Conservation (phyloP, 2,329 filamentous ascomycete genomes). For the Alternaria conjuncta region DNA sequence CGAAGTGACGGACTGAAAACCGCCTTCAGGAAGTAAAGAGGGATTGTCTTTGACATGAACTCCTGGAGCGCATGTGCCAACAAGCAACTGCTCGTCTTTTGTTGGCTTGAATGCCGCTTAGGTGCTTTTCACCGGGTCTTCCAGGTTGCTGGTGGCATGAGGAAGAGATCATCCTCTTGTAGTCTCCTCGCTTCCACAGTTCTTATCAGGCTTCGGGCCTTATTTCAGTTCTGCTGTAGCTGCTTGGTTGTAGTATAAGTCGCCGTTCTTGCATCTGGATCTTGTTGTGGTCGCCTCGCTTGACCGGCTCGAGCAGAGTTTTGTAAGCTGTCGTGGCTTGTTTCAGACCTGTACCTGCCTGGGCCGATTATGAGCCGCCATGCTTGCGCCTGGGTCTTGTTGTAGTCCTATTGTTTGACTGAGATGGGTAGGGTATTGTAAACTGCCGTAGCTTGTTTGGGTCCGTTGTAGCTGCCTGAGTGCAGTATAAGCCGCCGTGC, state of each 20-base stretch:
- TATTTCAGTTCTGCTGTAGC: neutral
- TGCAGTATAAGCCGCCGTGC: neutral
- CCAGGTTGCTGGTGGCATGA: neutral
- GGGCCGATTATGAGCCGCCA: no score
- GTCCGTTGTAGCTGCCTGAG: neutral
- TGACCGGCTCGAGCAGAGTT: neutral
- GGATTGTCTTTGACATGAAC: neutral
- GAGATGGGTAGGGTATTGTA: no score
- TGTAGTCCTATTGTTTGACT: no score
- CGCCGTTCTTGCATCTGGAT: neutral
- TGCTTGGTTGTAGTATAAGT: neutral
- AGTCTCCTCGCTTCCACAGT: neutral
- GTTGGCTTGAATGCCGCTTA: neutral
- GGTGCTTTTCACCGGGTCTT: neutral
- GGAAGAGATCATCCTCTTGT: neutral
- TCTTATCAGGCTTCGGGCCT: neutral
- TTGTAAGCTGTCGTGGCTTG: neutral
- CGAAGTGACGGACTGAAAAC: neutral
- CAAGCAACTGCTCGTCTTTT: neutral
- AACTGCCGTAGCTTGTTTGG: no score
- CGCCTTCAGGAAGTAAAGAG: neutral
- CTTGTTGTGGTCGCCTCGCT: neutral
- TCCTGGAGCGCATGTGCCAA: neutral
- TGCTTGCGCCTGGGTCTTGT: neutral
- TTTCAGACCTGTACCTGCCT: neutral